phyloP scores from a whole-genome alignment of 2,329 filamentous ascomycete genomes.

The Diaporthe batatas region DNA sequence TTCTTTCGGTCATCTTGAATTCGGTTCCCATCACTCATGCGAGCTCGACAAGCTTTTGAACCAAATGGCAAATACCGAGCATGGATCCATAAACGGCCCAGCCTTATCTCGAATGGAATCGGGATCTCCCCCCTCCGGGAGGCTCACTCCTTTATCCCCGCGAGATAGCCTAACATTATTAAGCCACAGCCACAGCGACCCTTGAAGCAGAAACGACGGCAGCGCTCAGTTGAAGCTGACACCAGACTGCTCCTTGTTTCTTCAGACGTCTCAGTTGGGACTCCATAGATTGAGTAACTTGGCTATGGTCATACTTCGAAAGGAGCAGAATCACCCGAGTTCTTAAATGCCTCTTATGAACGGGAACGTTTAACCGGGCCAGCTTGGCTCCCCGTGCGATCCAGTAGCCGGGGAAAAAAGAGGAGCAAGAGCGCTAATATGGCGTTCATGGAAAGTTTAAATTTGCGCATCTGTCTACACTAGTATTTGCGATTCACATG shows the following conservation, averaged over 20 bases:
- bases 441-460: neutral
- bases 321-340: neutral
- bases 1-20: no score
- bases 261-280: no score
- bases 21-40: neutral
- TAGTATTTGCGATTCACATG: neutral
- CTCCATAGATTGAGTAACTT: rapidly evolving
- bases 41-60: neutral
- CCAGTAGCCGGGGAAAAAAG: neutral
- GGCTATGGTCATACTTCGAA: neutral
- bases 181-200: neutral
- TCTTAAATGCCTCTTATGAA: neutral
- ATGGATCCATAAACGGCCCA: neutral
- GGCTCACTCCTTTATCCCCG: neutral
- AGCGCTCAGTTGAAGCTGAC: neutral
- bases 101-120: neutral
- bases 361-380: neutral
- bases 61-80: neutral
- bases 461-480: neutral
- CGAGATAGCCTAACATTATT: neutral
- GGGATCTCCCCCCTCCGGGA: neutral
- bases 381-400: neutral
- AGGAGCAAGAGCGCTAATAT: neutral
- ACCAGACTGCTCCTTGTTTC: neutral
- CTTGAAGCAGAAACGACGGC: neutral